Evolutionary conservation across 768 basidiomycete species (phyloP).

Genomic region (Termitomyces sp.): DNA sequence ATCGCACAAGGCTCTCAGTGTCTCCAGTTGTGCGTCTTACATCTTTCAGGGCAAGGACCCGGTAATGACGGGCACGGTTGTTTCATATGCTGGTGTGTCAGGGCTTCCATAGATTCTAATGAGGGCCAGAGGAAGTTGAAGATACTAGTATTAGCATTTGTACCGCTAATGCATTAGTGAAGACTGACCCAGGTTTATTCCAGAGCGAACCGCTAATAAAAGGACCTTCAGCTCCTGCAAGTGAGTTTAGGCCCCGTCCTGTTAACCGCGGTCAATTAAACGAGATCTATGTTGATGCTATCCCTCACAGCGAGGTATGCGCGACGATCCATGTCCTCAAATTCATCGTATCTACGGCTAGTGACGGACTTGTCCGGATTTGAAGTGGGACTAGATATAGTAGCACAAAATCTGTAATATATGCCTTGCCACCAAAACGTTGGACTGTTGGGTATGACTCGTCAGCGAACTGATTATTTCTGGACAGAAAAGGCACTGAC

Average conservation of each 20-base stretch:
- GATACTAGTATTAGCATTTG: not conserved
- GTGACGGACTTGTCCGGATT: constrained; percentile 19
- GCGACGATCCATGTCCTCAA: constrained; percentile 28
- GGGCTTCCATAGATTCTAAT: constrained; percentile 31
- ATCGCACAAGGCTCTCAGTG: constrained; percentile 36
- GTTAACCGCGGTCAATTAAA: constrained; percentile 1
- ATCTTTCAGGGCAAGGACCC: constrained; percentile 39
- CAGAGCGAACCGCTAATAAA: constrained; percentile 4
- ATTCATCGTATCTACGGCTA: constrained; percentile 20
- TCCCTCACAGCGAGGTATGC: constrained; percentile 36
- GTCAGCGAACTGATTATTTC: not conserved
- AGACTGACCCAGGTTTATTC: not conserved
- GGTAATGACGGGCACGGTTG: constrained; percentile 37
- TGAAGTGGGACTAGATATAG: constrained; percentile 33
- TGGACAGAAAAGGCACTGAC: not conserved
- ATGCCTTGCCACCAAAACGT: constrained; percentile 3
- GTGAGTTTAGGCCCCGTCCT: constrained; percentile 18
- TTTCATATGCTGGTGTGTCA: not conserved
- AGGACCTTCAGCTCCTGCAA: constrained; percentile 17
- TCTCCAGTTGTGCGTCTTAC: constrained; percentile 31
- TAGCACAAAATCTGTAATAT: not conserved
- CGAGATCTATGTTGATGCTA: not conserved
- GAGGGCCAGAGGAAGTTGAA: constrained; percentile 24
- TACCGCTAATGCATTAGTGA: not conserved
- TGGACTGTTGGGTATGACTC: not conserved